A percentile compares a stretch with the other conserved stretches of the same genome.
phyloP scores from a whole-genome alignment of 495 filamentous ascomycete genomes.

The Neurospora intermedia region DNA sequence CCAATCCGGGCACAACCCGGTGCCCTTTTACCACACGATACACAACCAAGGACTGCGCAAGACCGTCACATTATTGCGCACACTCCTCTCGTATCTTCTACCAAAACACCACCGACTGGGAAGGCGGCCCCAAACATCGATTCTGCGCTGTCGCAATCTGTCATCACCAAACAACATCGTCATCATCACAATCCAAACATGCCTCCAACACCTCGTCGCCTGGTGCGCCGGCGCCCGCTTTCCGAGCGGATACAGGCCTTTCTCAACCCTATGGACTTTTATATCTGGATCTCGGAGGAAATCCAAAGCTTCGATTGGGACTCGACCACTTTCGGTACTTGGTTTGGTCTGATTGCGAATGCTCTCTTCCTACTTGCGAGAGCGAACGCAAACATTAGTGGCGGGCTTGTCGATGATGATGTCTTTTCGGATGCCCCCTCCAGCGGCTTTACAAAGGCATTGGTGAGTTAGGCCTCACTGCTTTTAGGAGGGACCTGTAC shows the following conservation, averaged over 20 bases:
- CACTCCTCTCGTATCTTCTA: neutral
- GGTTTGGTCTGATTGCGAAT: constrained; percentile 66
- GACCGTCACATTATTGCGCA: neutral
- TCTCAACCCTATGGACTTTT: constrained; percentile 79
- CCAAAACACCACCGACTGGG: neutral
- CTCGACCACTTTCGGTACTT: constrained; percentile 61
- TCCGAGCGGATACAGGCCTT: constrained; percentile 62
- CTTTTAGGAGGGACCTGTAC: neutral
- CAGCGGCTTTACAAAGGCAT: constrained; percentile 58
- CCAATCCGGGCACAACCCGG: neutral
- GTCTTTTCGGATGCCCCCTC: constrained; percentile 66
- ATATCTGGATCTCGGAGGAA: constrained; percentile 82
- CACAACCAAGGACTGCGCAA: neutral
- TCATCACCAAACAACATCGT: neutral
- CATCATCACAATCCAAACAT: constrained; percentile 1
- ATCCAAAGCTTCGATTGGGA: constrained; percentile 84
- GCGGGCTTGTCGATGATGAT: constrained; percentile 46
- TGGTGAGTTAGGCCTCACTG: constrained; percentile 48
- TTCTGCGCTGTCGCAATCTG: neutral
- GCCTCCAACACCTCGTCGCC: constrained; percentile 35
- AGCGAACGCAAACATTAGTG: constrained; percentile 47
- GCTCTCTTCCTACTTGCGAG: constrained; percentile 70
- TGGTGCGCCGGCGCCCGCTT: constrained; percentile 71
- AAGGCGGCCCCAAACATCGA: neutral
- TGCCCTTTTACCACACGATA: neutral